phyloP scores from a whole-genome alignment of 495 filamentous ascomycete species.

The Ramalina intermedia region DNA sequence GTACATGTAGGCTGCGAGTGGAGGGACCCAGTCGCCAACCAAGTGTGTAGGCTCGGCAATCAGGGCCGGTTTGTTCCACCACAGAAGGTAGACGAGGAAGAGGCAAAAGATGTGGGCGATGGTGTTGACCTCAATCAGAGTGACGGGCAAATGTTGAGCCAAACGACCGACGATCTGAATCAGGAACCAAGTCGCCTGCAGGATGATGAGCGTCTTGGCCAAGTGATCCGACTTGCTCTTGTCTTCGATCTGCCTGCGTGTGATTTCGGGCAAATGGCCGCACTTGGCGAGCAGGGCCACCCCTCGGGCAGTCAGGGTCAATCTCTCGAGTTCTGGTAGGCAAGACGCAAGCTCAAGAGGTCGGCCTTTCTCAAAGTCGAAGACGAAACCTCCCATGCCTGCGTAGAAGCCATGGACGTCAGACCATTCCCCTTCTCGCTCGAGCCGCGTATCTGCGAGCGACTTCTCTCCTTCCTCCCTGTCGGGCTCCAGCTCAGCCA shows the following conservation, averaged over 20 bases:
- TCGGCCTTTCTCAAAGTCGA: slow-evolving; percentile 2
- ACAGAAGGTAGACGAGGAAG: slow-evolving; percentile 13
- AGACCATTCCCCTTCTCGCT: neutral
- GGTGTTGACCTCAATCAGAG: slow-evolving; percentile 17
- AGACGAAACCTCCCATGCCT: slow-evolving; percentile 6
- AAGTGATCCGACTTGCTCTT: slow-evolving; percentile 18
- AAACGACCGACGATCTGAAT: slow-evolving; percentile 11
- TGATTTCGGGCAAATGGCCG: slow-evolving; percentile 7
- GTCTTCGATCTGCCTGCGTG: slow-evolving; percentile 11
- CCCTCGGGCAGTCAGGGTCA: slow-evolving; percentile 10
- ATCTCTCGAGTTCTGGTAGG: neutral
- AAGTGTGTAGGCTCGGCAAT: slow-evolving; percentile 10
- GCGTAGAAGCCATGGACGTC: slow-evolving; percentile 6
- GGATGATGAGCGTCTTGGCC: slow-evolving; percentile 10
- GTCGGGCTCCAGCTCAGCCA: neutral
- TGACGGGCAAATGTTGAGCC: slow-evolving; percentile 10
- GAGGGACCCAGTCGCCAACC: slow-evolving; percentile 3
- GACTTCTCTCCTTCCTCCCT: no score
- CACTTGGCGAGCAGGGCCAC: slow-evolving; percentile 9
- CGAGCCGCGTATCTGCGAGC: no score
- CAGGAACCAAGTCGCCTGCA: slow-evolving; percentile 18
- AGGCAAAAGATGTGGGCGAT: slow-evolving; percentile 13
- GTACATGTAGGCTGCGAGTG: slow-evolving; percentile 10
- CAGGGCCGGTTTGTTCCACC: slow-evolving; percentile 16
- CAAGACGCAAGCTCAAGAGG: neutral